Evolutionary conservation across 2,329 filamentous ascomycete species (phyloP).

Genomic region (Fonsecaea erecta): DNA sequence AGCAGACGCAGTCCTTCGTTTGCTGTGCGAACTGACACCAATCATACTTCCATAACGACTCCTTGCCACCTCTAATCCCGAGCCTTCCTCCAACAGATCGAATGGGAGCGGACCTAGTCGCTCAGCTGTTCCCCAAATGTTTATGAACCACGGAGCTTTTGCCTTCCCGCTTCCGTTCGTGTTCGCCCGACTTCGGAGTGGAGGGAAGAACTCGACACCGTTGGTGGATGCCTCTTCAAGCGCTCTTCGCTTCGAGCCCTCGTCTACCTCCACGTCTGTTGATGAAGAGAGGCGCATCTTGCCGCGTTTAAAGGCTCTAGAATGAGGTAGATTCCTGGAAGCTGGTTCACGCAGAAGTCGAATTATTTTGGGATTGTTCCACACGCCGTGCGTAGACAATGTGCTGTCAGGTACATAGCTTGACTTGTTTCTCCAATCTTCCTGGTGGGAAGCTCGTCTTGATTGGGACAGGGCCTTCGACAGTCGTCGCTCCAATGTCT

Average conservation of each 20-base stretch:
- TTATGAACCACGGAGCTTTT: background rate
- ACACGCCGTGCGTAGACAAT: slow-evolving; percentile 13
- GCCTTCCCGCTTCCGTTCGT: slow-evolving; percentile 7
- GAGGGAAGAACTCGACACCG: slow-evolving; percentile 34
- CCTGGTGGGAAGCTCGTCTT: slow-evolving; percentile 17
- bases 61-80: background rate
- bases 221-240: background rate
- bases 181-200: slow-evolving; percentile 22
- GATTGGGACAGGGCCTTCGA: slow-evolving; percentile 27
- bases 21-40: slow-evolving; percentile 29
- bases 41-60: slow-evolving; percentile 29
- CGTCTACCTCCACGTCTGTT: background rate
- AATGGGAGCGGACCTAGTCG: background rate
- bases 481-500: slow-evolving; percentile 29
- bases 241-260: background rate
- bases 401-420: slow-evolving; percentile 15
- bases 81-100: background rate
- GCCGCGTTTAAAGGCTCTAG: slow-evolving; percentile 15
- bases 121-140: background rate
- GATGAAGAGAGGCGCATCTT: background rate
- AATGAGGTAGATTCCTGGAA: slow-evolving; percentile 27
- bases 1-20: slow-evolving; percentile 19
- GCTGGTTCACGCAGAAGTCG: slow-evolving; percentile 26
- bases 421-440: slow-evolving; percentile 10
- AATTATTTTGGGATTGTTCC: slow-evolving; percentile 24